These are phyloP conservation scores for Elaeagnus macrophylla DNA, from an alignment of 306 rosid genomes.

Conservation along the genomic window DNA sequence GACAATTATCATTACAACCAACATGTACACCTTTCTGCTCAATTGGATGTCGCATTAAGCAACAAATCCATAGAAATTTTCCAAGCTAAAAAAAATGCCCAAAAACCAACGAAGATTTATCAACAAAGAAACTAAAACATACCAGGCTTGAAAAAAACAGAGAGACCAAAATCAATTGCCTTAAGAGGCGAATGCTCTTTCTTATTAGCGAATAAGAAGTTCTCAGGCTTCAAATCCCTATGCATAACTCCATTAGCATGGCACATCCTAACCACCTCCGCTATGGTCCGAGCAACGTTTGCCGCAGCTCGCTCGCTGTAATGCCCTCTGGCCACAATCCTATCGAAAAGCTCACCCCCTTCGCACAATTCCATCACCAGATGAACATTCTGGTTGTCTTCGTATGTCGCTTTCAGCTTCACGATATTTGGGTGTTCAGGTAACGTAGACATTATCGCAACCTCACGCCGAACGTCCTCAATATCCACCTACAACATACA, in stretches of 20 bases:
- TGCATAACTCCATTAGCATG: slow-evolving; percentile 79
- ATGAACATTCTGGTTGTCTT: slow-evolving; percentile 76
- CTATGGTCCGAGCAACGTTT: slow-evolving; percentile 58
- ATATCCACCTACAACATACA: slow-evolving; percentile 35
- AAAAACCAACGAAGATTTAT: background rate
- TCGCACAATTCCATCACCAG: slow-evolving; percentile 83
- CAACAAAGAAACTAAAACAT: background rate
- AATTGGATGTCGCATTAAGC: no score
- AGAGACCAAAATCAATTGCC: slow-evolving; percentile 79
- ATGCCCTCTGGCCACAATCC: slow-evolving; percentile 80
- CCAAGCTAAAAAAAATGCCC: background rate
- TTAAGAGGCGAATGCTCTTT: slow-evolving; percentile 72
- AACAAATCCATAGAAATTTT: background rate
- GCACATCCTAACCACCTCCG: slow-evolving; percentile 81
- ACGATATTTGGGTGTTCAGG: slow-evolving; percentile 79
- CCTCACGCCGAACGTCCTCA: slow-evolving; percentile 80
- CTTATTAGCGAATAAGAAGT: slow-evolving; percentile 66
- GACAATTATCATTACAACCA: no score
- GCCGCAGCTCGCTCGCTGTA: slow-evolving; percentile 86
- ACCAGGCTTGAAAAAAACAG: slow-evolving; percentile 82
- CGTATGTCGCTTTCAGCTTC: slow-evolving; percentile 59
- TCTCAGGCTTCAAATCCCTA: slow-evolving; percentile 83
- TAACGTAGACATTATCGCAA: slow-evolving; percentile 68
- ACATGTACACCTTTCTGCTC: no score
- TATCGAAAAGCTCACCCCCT: slow-evolving; percentile 75